Base-by-base conservation (phyloP, 345 rosid genomes). In the Schrenkiella parvula region DNA sequence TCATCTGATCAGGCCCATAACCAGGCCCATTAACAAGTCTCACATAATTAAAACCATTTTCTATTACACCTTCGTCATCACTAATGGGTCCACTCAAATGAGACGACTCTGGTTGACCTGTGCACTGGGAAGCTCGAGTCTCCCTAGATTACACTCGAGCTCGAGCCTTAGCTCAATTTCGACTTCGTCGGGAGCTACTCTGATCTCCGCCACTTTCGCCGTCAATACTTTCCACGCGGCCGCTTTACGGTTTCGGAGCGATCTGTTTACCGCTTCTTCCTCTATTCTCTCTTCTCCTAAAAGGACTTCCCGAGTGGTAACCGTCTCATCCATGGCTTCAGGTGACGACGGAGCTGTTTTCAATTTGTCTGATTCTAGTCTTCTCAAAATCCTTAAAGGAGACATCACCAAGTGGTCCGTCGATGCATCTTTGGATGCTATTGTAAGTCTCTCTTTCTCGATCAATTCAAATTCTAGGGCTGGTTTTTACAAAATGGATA, bases 321-420 rank as follows among this genome's bases (percentile, higher is more conserved):
- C 77, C 42, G 47, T 61, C 26, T 56, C 78, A 51, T 76, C 62
- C 44, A 88, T 88, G 90, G 82, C 88, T 54, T 57, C 73, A 34
- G 73, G 48, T 3, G 53, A 57, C 18, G 76, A 50, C 37, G 71
- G 32, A 18, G 71, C 68, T 46, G 76, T 42, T 29, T 86, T 88
- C 82, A 67, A 63, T n/a, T 57, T 90, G 78, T 85, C 96, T 12
- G 73, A 83, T 19, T 66, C 89, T 6, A 64, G 62, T 25, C 41
- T 82, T 23, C 89, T 93, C 54, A 80, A 84, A 57, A 87, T 93
- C 76, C 76, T 74, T 41, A 85, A 87, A 55, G 98, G 98, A 0
- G 97, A 93, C 47, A 87, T 93, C 84, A 89, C 98, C 44, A 47
- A 74, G 58, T 90, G 98, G 98, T 93, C 74, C 62, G 72, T 83